Base-by-base conservation (phyloP, 495 filamentous ascomycete genomes). In the Xylaria venustula region DNA sequence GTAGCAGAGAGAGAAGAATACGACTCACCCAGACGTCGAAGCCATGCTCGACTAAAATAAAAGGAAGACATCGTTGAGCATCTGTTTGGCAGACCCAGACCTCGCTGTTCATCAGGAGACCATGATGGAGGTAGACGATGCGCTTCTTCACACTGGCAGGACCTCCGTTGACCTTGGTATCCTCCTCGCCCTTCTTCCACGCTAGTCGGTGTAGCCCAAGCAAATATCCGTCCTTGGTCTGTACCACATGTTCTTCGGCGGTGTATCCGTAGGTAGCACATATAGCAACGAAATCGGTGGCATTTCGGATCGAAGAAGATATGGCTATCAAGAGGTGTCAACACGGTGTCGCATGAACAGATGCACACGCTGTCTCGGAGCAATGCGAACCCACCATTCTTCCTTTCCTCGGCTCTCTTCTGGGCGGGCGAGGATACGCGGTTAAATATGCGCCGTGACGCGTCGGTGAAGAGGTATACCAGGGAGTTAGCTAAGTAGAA, bases 101-200 rank as follows among this genome's bases (percentile, higher is more conserved):
- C 76, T 98, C 94, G 73, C 92, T 97, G 73, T 96, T 97, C 94
- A 98, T 98, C 58, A 98, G 81, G 54, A 98, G 80, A 22, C 94
- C 94, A 75, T 98, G 94, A 73, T 98, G 94, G 62, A 98, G 78
- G 73, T 98, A 98, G 8, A 96, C 88, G 9, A 97, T 90, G 59
- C 87, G 90, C 76, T 96, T 97, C 74, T 81, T 82, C 15, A 90
- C 61, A 66, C 88, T 87, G n/a, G 79, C 72, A 2, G 85, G 75
- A 2, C 91, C 90, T 41, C 83, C 76, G 69, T 96, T 96, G 67
- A 94, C 87, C 61, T 80, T 80, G 37, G 77, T 75, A 32, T 85
- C 81, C 60, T 96, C 92, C 68, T 93, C 90, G 1, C 90, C 91
- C 57, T 87, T 88, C 51, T 84, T 81, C 81, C 89, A 94, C 8